Conservation (phyloP, 257 asterid genomes). For the Craterostigma plantagineum region DNA sequence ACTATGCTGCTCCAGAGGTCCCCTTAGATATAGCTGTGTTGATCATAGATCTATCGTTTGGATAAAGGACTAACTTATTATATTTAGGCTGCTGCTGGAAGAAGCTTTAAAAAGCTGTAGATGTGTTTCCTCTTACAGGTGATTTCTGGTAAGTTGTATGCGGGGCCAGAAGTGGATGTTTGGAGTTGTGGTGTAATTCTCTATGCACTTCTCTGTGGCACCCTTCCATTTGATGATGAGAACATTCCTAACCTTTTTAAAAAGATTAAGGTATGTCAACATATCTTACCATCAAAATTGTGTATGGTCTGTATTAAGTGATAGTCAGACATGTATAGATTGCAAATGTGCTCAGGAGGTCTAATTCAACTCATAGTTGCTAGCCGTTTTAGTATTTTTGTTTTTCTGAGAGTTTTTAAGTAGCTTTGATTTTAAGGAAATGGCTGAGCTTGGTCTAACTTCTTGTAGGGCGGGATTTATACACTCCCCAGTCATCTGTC, state of each 20-base stretch:
- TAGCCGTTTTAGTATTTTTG: background rate
- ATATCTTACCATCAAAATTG: no score
- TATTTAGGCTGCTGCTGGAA: slow-evolving; percentile 3
- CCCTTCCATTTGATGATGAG: slow-evolving; percentile 94
- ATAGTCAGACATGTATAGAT: no score
- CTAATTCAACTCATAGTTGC: background rate
- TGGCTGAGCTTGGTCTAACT: slow-evolving; percentile 1
- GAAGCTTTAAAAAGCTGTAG: no score
- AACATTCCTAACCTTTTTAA: slow-evolving; percentile 83
- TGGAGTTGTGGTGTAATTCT: slow-evolving; percentile 99
- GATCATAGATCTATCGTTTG: no score
- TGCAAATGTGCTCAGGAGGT: no score
- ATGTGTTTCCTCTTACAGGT: slow-evolving; percentile 26
- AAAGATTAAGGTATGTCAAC: slow-evolving; percentile 53
- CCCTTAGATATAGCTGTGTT: slow-evolving; percentile 84
- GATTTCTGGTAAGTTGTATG: slow-evolving; percentile 78
- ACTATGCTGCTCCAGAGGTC: slow-evolving; percentile 83
- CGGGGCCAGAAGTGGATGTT: slow-evolving; percentile 92
- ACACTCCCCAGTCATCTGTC: slow-evolving; percentile 94
- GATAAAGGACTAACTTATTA: background rate
- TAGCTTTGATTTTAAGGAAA: slow-evolving; percentile 8
- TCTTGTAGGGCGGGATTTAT: slow-evolving; percentile 68
- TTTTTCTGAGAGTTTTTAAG: slow-evolving; percentile 9
- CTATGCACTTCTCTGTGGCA: slow-evolving; percentile 94
- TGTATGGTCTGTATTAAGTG: no score